These are phyloP conservation scores for Albifimbria verrucaria DNA, from an alignment of 2,329 filamentous ascomycete species.

Conservation along the genomic window DNA sequence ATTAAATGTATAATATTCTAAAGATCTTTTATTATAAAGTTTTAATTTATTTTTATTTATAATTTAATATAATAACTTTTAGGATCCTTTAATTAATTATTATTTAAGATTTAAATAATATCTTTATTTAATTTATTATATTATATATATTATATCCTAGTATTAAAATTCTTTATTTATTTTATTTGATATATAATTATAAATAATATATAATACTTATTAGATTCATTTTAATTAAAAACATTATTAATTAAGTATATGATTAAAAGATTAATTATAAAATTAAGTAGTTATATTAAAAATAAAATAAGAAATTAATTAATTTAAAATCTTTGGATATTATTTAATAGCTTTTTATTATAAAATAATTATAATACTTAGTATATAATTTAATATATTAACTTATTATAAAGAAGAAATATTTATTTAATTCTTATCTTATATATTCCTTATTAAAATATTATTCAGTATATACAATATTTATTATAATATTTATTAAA, in stretches of 20 bases:
- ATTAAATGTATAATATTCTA: too few relatives aligned
- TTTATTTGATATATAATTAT: too few relatives aligned
- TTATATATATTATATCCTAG: neutral
- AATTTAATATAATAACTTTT: neutral
- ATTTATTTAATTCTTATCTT: neutral
- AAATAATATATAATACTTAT: too few relatives aligned
- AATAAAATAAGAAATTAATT: neutral
- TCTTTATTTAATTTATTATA: neutral
- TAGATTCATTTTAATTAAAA: neutral
- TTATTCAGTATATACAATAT: neutral
- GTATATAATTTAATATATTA: neutral
- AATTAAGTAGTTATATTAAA: neutral
- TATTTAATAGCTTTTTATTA: neutral
- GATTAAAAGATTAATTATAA: neutral
- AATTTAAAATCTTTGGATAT: neutral
- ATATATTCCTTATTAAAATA: neutral
- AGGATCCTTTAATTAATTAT: conserved; percentile 1
- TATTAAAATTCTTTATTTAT: neutral
- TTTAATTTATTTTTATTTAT: neutral
- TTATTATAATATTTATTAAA: neutral
- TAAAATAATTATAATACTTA: neutral
- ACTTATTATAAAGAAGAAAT: neutral
- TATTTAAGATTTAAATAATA: neutral
- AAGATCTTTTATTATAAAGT: too few relatives aligned
- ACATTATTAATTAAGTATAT: neutral